These are phyloP conservation scores for Boletus sp. DNA, from an alignment of 1,284 basidiomycete species.

Conservation along the genomic window DNA sequence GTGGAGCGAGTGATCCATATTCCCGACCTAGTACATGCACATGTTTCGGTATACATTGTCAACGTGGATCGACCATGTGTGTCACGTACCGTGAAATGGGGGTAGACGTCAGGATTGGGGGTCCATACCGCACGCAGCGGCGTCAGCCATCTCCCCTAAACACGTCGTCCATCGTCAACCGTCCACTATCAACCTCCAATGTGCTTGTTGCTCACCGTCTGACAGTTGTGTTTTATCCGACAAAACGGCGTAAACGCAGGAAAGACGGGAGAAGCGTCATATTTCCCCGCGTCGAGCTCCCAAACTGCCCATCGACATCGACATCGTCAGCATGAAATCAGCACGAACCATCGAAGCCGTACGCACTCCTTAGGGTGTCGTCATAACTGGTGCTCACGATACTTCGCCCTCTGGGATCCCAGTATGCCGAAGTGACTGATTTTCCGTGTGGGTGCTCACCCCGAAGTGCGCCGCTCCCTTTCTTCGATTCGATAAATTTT, in stretches of 20 bases:
- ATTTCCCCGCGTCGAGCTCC: conserved; percentile 52
- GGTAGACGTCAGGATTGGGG: conserved; percentile 69
- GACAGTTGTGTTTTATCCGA: conserved; percentile 66
- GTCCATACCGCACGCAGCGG: conserved; percentile 72
- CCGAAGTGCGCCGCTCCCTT: conserved; percentile 52
- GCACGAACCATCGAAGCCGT: background rate
- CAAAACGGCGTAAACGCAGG: conserved; percentile 58
- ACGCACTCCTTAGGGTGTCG: conserved; percentile 62
- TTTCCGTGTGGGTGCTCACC: conserved; percentile 66
- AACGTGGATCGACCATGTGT: background rate
- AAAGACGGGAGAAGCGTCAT: conserved; percentile 46
- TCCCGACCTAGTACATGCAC: conserved; percentile 50
- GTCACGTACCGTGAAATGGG: conserved; percentile 68
- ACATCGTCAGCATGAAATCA: conserved; percentile 13
- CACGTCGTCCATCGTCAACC: background rate
- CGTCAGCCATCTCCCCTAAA: conserved; percentile 74
- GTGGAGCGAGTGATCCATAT: conserved; percentile 72
- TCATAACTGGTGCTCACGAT: conserved; percentile 82
- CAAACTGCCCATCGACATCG: conserved; percentile 49
- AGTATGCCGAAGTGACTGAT: conserved; percentile 75
- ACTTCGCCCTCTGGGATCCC: conserved; percentile 71
- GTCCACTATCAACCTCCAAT: background rate
- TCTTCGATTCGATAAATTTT: conserved; percentile 45
- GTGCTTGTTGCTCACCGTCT: conserved; percentile 50
- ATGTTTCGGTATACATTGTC: too few species aligned